phyloP scores from a whole-genome alignment of 495 filamentous ascomycete species.

The Paragyromitra xinjiangensis region DNA sequence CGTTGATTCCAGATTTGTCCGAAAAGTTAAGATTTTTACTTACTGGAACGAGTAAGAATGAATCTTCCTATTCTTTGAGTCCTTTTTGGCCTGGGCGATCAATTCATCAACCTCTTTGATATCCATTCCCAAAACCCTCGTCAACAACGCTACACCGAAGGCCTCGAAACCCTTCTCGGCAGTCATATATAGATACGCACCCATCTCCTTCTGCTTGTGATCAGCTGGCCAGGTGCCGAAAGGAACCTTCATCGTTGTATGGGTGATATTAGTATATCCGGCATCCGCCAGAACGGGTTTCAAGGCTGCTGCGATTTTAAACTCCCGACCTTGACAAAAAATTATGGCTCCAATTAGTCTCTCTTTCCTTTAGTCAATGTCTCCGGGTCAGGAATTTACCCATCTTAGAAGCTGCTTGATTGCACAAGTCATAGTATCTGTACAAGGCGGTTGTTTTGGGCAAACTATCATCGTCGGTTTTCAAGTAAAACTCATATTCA shows the following conservation, averaged over 20 bases:
- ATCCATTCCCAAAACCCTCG: slow-evolving; percentile 36
- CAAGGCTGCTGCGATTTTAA: slow-evolving; percentile 33
- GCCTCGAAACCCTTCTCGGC: slow-evolving; percentile 44
- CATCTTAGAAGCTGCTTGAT: slow-evolving; percentile 35
- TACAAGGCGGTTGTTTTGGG: slow-evolving; percentile 8
- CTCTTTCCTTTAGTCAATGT: slow-evolving; percentile 30
- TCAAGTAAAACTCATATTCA: slow-evolving; percentile 38
- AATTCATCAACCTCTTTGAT: slow-evolving; percentile 30
- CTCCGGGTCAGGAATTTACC: not conserved
- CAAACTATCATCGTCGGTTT: slow-evolving; percentile 39
- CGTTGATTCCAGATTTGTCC: not conserved
- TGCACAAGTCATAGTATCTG: slow-evolving; percentile 43
- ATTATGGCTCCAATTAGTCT: not conserved
- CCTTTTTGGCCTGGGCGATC: slow-evolving; percentile 20
- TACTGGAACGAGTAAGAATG: slow-evolving; percentile 45
- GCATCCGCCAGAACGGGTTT: slow-evolving; percentile 12
- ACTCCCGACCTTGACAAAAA: slow-evolving; percentile 22
- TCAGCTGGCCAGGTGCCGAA: slow-evolving; percentile 47
- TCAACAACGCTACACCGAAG: slow-evolving; percentile 45
- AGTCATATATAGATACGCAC: slow-evolving; percentile 33
- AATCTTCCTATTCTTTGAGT: slow-evolving; percentile 38
- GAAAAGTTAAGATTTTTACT: not conserved
- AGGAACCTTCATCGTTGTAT: slow-evolving; percentile 35
- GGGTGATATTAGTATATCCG: slow-evolving; percentile 25
- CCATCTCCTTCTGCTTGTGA: slow-evolving; percentile 30